Evolutionary conservation across 352 stramenopile species (phyloP).

Genomic region (Blastocystis sp.): DNA sequence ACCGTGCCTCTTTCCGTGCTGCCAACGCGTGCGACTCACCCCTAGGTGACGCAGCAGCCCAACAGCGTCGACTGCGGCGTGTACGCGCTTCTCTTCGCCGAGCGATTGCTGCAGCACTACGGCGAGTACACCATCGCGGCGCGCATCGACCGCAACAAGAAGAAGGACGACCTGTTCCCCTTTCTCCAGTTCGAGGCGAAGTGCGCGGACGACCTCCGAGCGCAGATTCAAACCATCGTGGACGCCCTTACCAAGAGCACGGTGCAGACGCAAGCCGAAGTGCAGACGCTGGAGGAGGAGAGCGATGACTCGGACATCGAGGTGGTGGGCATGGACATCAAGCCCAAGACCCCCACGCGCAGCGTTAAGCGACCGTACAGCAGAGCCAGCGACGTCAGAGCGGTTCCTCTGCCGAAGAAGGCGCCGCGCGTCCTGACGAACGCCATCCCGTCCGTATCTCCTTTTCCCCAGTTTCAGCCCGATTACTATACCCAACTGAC

Average conservation of each 20-base stretch:
- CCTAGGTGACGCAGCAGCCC: slow-evolving; percentile 2
- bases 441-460: neutral
- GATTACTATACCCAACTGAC: neutral
- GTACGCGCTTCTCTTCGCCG: slow-evolving; percentile 8
- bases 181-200: slow-evolving; percentile 19
- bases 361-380: neutral
- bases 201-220: neutral
- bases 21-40: neutral
- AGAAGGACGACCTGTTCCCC: neutral
- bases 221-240: neutral
- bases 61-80: slow-evolving; percentile 38
- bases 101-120: slow-evolving; percentile 10
- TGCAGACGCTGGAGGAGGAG: neutral
- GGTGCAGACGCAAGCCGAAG: too few species aligned
- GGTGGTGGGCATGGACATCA: neutral
- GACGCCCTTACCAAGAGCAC: neutral
- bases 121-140: neutral
- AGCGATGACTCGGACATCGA: slow-evolving; percentile 57
- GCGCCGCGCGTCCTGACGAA: too few species aligned
- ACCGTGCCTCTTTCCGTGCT: neutral
- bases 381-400: neutral
- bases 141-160: neutral
- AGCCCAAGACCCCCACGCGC: neutral
- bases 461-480: neutral
- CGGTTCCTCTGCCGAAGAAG: neutral